Base-by-base conservation (phyloP, 768 basidiomycete genomes). In the Rhodotorula graminis region DNA sequence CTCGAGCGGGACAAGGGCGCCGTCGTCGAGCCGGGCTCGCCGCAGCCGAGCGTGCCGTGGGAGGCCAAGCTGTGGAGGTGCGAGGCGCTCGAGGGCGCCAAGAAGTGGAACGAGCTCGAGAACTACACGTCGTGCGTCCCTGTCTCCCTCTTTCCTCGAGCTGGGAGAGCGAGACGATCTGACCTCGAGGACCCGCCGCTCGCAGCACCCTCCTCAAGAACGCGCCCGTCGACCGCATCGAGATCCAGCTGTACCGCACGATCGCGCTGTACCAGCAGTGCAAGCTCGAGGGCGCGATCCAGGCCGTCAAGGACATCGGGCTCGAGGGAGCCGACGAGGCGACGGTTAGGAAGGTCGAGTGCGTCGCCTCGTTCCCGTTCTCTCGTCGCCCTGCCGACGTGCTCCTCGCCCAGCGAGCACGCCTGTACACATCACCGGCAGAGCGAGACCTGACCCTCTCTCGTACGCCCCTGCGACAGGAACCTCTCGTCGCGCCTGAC, bases 401-500 rank as follows among this genome's bases (percentile, higher is more conserved):
- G n/a, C n/a, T n/a, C n/a, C n/a, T n/a, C n/a, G n/a, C n/a, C n/a
- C n/a, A n/a, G n/a, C n/a, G n/a, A n/a, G n/a, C n/a, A n/a, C n/a
- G n/a, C n/a, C n/a, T n/a, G n/a, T n/a, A n/a, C n/a, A n/a, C n/a
- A n/a, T n/a, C n/a, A n/a, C n/a, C n/a, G n/a, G n/a, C n/a, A n/a
- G n/a, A n/a, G n/a, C n/a, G n/a, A n/a, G n/a, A n/a, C n/a, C n/a
- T n/a, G n/a, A n/a, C n/a, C n/a, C n/a, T n/a, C n/a, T n/a, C n/a
- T n/a, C n/a, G n/a, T n/a, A n/a, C n/a, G n/a, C 29, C 37, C 27
- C 29, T 47, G 9, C 18, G 15, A 8, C 67, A 86, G 87, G 71
- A 85, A 84, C 61, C 82, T 92, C 64, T 85, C 91, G 49, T 88
- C 87, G 79, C 87, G 90, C 16, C 85, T 90, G 27, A 89, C 88